Percentiles rank a stretch among this genome's conserved stretches.
Conservation (phyloP, 2,329 filamentous ascomycete species). For the Didymellaceae sp. region DNA sequence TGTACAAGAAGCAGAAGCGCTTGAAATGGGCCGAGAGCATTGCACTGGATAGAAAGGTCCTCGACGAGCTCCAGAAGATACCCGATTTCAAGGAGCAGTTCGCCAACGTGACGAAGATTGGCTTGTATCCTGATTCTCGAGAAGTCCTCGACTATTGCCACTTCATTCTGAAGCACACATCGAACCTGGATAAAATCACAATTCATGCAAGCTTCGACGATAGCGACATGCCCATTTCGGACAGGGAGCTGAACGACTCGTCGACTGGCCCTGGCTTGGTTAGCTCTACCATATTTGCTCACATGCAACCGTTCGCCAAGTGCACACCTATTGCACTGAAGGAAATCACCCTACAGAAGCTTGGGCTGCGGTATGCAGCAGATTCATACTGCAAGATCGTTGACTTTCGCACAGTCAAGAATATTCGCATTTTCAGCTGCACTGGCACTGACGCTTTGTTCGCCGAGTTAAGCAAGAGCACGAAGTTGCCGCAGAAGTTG, state of each 20-base stretch:
- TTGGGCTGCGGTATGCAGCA: slow-evolving; percentile 56
- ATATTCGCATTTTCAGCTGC: slow-evolving; percentile 53
- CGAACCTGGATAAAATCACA: slow-evolving; percentile 54
- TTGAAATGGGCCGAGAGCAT: slow-evolving; percentile 59
- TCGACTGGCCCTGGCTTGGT: slow-evolving; percentile 56
- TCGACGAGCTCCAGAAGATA: slow-evolving; percentile 52
- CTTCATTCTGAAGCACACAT: slow-evolving; percentile 51
- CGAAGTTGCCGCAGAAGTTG: slow-evolving; percentile 53
- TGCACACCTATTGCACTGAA: slow-evolving; percentile 55
- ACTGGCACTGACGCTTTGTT: slow-evolving; percentile 55
- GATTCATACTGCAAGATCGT: slow-evolving; percentile 57
- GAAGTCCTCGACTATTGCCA: slow-evolving; percentile 54
- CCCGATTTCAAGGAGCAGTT: slow-evolving; percentile 51
- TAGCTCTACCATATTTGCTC: slow-evolving; percentile 54
- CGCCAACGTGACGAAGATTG: slow-evolving; percentile 52
- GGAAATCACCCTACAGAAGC: slow-evolving; percentile 53
- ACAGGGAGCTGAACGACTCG: slow-evolving; percentile 55
- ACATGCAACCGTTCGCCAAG: slow-evolving; percentile 55
- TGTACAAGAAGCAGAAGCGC: slow-evolving; percentile 57
- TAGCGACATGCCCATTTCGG: slow-evolving; percentile 40
- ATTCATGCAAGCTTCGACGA: slow-evolving; percentile 56
- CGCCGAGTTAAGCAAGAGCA: slow-evolving; percentile 55
- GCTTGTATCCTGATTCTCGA: slow-evolving; percentile 55
- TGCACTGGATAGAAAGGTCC: slow-evolving; percentile 51
- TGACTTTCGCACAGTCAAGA: slow-evolving; percentile 53